Conservation (phyloP, 1,284 basidiomycete genomes). For the Pulveroboletus sp. region DNA sequence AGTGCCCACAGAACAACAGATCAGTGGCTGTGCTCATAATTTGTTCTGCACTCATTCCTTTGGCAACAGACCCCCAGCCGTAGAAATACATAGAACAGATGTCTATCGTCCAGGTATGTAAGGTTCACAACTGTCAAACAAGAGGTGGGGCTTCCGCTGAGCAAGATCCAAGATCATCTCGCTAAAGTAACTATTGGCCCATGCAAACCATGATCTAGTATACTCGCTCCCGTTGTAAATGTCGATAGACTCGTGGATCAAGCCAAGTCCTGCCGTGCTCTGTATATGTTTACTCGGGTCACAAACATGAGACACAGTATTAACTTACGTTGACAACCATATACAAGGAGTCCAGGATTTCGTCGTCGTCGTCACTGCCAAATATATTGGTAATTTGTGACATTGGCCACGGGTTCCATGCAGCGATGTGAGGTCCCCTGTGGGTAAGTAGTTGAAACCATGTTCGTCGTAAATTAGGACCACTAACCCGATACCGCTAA, state of each 20-base stretch:
- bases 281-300: conserved; percentile 28
- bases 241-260: conserved; percentile 74
- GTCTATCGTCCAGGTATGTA: conserved; percentile 48
- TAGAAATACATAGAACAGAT: not conserved
- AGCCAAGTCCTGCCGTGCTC: conserved; percentile 73
- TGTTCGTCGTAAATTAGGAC: not conserved
- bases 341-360: conserved; percentile 63
- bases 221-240: conserved; percentile 61
- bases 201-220: conserved; percentile 81
- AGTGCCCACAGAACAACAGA: conserved; percentile 4
- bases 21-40: conserved; percentile 28
- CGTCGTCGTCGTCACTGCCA: conserved; percentile 68
- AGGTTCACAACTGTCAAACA: conserved; percentile 54
- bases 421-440: conserved; percentile 74
- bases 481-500: conserved; percentile 67
- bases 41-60: not conserved
- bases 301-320: not conserved
- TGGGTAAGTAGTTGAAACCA: conserved; percentile 3
- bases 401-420: conserved; percentile 81
- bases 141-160: conserved; percentile 66
- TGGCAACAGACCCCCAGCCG: not conserved
- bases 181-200: conserved; percentile 79
- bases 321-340: conserved; percentile 62
- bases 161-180: conserved; percentile 80
- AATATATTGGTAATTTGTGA: conserved; percentile 73